Evolutionary conservation across 768 basidiomycete genomes (phyloP), one percentile per base, ranked within the genome.

Genomic region (Paxillus involutus): DNA sequence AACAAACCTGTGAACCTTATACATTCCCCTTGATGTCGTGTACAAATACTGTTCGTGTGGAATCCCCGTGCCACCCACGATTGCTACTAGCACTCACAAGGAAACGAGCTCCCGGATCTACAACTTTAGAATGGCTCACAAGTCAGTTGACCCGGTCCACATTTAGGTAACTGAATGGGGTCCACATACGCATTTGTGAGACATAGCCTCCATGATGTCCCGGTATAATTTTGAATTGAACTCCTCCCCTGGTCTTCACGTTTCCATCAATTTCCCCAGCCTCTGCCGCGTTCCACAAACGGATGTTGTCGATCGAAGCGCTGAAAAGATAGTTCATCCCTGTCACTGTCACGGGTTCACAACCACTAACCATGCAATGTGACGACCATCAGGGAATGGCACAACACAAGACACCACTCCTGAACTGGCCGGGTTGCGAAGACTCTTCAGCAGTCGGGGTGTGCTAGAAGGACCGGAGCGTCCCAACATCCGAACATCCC

Each of bases 191-290:
- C 83, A 98, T 90, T 64, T 93, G 87, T 3, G 94, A 96, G 4
- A 98, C 83, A 63, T 88, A 89, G 9, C 95, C 96, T 36, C 95
- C 94, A 72, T 97, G 92, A 73, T 97, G 96, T 0, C 95, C 96
- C 11, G 94, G 88, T 36, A 98, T 89, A 56, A 98, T 94, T 75
- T 93, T 94, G 79, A 96, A 98, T 51, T 86, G 91, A 16, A 88
- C 86, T 8, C 86, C 84, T 52, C 86, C 82, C 69, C 78, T 84
- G 54, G 75, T 72, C 65, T 80, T 85, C 51, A 83, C 82, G 46
- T 69, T 79, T 16, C 77, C 77, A 58, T 94, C 91, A 12, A 75
- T 68, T 63, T 89, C 86, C 36, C 80, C 82, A 26, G 85, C 84
- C 52, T 93, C 90, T 12, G 85, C 82, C 12, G 90, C 88, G 61